A percentile compares a stretch with the other conserved stretches of the same genome.
Conservation (phyloP, 2,329 filamentous ascomycete genomes). For the Madurella mycetomatis region DNA sequence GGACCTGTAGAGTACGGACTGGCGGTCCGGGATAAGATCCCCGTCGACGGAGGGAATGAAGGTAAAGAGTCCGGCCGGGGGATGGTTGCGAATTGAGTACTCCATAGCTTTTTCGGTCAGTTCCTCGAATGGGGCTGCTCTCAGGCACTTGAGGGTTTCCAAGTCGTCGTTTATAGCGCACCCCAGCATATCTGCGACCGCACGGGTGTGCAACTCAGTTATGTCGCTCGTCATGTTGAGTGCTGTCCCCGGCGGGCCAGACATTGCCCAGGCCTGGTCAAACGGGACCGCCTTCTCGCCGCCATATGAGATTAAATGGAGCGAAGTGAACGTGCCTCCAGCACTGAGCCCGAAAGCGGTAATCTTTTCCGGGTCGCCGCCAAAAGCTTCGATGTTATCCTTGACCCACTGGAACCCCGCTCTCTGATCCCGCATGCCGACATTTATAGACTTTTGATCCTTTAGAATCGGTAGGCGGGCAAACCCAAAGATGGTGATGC, state of each 20-base stretch:
- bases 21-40: slow-evolving; percentile 28
- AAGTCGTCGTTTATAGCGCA: slow-evolving; percentile 18
- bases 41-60: slow-evolving; percentile 30
- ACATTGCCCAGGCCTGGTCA: slow-evolving; percentile 32
- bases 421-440: background rate
- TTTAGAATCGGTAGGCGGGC: background rate
- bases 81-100: slow-evolving; percentile 28
- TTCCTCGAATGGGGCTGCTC: slow-evolving; percentile 23
- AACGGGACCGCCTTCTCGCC: slow-evolving; percentile 32
- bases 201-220: slow-evolving; percentile 27
- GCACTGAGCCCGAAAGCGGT: slow-evolving; percentile 24
- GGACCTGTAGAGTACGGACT: slow-evolving; percentile 22
- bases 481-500: background rate
- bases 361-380: background rate
- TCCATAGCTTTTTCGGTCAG: slow-evolving; percentile 26
- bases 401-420: background rate
- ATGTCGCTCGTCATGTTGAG: slow-evolving; percentile 31
- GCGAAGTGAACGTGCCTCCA: slow-evolving; percentile 24
- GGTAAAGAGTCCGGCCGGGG: slow-evolving; percentile 26
- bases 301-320: slow-evolving; percentile 29
- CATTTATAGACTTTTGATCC: background rate
- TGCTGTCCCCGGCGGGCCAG: slow-evolving; percentile 32
- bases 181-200: slow-evolving; percentile 23
- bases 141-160: slow-evolving; percentile 23
- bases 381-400: background rate